These are phyloP conservation scores for Mallotus japonicus DNA, from an alignment of 441 rosid genomes.

Conservation along the genomic window DNA sequence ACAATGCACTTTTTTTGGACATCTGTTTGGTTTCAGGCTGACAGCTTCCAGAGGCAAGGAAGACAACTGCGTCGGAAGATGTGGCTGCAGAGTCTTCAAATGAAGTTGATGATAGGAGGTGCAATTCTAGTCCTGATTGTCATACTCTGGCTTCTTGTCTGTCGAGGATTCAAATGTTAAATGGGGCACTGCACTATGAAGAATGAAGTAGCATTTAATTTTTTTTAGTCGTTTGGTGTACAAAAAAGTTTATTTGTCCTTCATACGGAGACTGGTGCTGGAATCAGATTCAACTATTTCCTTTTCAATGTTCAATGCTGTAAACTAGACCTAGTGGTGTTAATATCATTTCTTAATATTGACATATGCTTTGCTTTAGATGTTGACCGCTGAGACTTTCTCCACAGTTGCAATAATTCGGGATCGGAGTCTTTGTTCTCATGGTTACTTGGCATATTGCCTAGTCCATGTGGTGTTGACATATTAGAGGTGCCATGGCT, in stretches of 20 bases:
- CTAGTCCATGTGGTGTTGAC: no score
- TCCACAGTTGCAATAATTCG: no score
- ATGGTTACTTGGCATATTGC: no score
- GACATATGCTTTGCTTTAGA: neutral
- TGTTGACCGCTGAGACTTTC: neutral
- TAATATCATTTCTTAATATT: conserved; percentile 9
- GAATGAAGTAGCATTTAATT: neutral
- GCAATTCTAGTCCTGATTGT: conserved; percentile 48
- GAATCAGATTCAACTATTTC: neutral
- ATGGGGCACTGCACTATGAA: neutral
- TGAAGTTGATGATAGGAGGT: conserved; percentile 86
- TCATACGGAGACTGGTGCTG: neutral
- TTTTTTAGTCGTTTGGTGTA: conserved; percentile 16
- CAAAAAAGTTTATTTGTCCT: conserved; percentile 3
- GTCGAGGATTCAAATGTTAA: conserved; percentile 78
- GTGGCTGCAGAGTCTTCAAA: conserved; percentile 90
- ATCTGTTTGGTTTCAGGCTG: conserved; percentile 48
- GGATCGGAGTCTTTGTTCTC: no score
- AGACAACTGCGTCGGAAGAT: conserved; percentile 87
- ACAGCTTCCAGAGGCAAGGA: conserved; percentile 96
- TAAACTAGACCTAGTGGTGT: conserved; percentile 15
- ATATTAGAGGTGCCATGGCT: no score
- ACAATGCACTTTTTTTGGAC: neutral
- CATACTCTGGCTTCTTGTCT: conserved; percentile 64
- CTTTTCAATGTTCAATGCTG: neutral